A percentile compares a stretch with the other conserved stretches of the same genome.
These are phyloP conservation scores for Aspergillus uvarum DNA, from an alignment of 2,329 filamentous ascomycete genomes.

Conservation along the genomic window DNA sequence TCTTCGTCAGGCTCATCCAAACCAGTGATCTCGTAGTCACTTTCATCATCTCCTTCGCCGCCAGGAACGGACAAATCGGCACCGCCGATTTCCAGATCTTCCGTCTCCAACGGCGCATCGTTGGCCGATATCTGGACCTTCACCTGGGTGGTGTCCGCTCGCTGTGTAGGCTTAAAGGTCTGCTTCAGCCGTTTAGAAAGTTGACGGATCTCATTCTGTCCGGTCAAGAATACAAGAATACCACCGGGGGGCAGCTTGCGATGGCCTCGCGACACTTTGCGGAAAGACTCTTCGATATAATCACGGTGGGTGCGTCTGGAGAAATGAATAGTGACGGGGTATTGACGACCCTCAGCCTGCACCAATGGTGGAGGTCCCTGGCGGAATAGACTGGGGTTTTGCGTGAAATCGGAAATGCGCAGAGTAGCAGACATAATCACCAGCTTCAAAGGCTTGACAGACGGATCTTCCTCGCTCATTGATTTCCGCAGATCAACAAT, in stretches of 20 bases:
- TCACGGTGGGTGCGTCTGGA: conserved; percentile 77
- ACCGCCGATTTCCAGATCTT: conserved; percentile 81
- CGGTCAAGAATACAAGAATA: conserved; percentile 91
- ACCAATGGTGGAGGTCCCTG: conserved; percentile 74
- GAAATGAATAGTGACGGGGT: conserved; percentile 87
- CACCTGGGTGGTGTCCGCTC: conserved; percentile 55
- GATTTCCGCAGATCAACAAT: conserved; percentile 81
- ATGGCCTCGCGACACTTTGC: conserved; percentile 84
- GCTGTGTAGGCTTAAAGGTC: conserved; percentile 58
- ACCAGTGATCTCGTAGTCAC: conserved; percentile 61
- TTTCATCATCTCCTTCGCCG: conserved; percentile 56
- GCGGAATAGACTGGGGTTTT: conserved; percentile 78
- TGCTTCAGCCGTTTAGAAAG: conserved; percentile 78
- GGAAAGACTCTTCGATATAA: conserved; percentile 86
- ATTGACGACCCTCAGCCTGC: conserved; percentile 87
- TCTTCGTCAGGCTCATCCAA: conserved; percentile 59
- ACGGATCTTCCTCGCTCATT: conserved; percentile 69
- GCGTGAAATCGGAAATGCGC: conserved; percentile 82
- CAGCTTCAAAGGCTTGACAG: conserved; percentile 77
- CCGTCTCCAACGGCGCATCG: conserved; percentile 76
- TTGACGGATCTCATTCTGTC: conserved; percentile 84
- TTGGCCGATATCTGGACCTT: conserved; percentile 73
- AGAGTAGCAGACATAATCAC: conserved; percentile 98
- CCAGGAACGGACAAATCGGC: conserved; percentile 47
- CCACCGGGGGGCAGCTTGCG: conserved; percentile 85